These are phyloP conservation scores for Penicillium sp. DNA, from an alignment of 2,329 filamentous ascomycete species.

Conservation along the genomic window DNA sequence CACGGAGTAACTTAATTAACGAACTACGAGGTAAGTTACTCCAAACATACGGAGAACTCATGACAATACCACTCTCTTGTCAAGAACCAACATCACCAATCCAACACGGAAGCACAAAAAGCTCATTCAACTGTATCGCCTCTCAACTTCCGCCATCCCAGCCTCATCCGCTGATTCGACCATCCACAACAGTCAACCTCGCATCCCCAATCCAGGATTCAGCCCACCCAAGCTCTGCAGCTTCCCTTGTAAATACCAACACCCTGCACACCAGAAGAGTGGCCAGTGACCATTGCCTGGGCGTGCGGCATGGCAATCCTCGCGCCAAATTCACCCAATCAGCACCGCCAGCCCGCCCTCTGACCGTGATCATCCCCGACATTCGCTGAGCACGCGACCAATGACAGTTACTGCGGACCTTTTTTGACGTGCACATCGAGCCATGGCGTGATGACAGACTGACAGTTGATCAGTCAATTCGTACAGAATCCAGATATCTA, in stretches of 20 bases:
- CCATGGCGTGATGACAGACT: background rate
- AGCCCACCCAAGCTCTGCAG: background rate
- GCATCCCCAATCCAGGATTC: background rate
- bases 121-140: background rate
- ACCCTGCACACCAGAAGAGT: background rate
- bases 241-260: background rate
- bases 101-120: background rate
- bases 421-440: slow-evolving; percentile 7
- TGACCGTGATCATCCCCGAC: slow-evolving; percentile 21
- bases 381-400: slow-evolving; percentile 20
- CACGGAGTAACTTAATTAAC: no score
- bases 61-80: background rate
- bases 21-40: background rate
- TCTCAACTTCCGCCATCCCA: background rate
- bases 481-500: background rate
- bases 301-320: slow-evolving; percentile 5
- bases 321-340: slow-evolving; percentile 26
- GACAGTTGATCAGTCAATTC: slow-evolving; percentile 11
- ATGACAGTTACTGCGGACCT: slow-evolving; percentile 15
- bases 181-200: background rate
- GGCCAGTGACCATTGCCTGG: background rate
- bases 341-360: slow-evolving; percentile 6
- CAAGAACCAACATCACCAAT: background rate
- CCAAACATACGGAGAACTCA: background rate
- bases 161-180: background rate